Base-by-base conservation (phyloP, 441 rosid genomes). In the Rhodomyrtus psidioides region DNA sequence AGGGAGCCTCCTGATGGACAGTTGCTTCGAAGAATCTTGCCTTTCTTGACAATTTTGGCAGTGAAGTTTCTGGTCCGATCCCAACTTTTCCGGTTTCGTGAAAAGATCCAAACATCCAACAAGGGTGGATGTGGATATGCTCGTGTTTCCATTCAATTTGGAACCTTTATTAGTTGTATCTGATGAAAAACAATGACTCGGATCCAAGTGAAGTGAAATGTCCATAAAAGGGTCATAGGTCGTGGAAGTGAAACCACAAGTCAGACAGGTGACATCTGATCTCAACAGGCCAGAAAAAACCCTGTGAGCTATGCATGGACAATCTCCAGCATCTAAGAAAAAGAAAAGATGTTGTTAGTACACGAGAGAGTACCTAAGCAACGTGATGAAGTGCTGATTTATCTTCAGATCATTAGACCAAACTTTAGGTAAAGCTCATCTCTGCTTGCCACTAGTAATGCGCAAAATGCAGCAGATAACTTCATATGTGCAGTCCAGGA, bases 221-320 rank as follows among this genome's bases (percentile, higher is more conserved):
- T 94, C 99, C 83, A 96, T 87, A 87, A 94, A 96, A 60, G 98
- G 99, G 82, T 96, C 99, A 54, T 92, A 93, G 44, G 96, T 96
- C 24, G 97, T 94, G 81, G 99, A 96, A 54, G 96, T 95, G 87
- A 89, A 94, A 84, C 99, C 99, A 58, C 99, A 96, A 5, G 95
- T 90, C 91, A 91, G 89, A 87, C 98, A 95, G 65, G 93, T 92
- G 76, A 96, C 93, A 92, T 96, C 98, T 55, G 98, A 96, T 93
- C 98, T 94, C 85, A 96, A 89, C 81, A 93, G 90, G 84, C 99
- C 99, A 24, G 99, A 96, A 90, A 96, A 96, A 85, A 93, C 96
- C 89, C 92, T 92, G 91, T 96, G 99, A 46, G 94, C 95, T 84
- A 95, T 93, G 86, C 99, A 96, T 82, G 91, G 95, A 84, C 98